These are phyloP conservation scores for Phalaenopsis equestris DNA, from an alignment of 106 monocot species.

Conservation along the genomic window DNA sequence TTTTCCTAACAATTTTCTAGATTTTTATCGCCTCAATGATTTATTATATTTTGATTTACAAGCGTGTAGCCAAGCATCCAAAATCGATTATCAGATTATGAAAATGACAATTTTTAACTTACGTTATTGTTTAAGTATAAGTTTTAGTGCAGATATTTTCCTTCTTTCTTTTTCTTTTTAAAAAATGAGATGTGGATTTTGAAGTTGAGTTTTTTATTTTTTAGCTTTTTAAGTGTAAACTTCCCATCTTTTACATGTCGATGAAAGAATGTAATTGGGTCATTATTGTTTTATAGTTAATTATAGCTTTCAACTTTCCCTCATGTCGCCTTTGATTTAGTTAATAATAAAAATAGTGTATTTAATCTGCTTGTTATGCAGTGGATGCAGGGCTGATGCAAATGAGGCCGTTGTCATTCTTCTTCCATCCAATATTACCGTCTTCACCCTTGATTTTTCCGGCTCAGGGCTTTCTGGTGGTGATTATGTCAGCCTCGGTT, in stretches of 20 bases:
- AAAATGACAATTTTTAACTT: too few species aligned
- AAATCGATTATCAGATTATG: too few species aligned
- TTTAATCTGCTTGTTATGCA: constrained; percentile 13
- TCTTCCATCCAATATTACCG: constrained; percentile 72
- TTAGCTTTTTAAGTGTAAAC: neutral
- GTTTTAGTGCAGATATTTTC: too few species aligned
- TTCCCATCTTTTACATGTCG: neutral
- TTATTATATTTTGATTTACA: too few species aligned
- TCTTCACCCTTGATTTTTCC: constrained; percentile 73
- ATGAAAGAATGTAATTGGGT: neutral
- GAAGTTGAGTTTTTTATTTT: neutral
- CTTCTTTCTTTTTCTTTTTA: too few species aligned
- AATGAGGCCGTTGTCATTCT: constrained; percentile 68
- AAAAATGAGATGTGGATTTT: neutral
- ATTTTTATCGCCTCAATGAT: too few species aligned
- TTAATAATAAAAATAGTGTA: neutral
- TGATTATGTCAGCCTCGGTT: constrained; percentile 76
- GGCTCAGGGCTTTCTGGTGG: constrained; percentile 72
- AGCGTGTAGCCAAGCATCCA: too few species aligned
- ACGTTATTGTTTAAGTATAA: too few species aligned
- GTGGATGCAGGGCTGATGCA: constrained; percentile 78
- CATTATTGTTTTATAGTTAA: neutral
- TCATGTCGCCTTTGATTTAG: neutral
- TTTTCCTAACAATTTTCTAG: too few species aligned
- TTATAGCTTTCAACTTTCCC: neutral